Evolutionary conservation across 768 basidiomycete genomes (phyloP).

Genomic region (Lactarius indigo): DNA sequence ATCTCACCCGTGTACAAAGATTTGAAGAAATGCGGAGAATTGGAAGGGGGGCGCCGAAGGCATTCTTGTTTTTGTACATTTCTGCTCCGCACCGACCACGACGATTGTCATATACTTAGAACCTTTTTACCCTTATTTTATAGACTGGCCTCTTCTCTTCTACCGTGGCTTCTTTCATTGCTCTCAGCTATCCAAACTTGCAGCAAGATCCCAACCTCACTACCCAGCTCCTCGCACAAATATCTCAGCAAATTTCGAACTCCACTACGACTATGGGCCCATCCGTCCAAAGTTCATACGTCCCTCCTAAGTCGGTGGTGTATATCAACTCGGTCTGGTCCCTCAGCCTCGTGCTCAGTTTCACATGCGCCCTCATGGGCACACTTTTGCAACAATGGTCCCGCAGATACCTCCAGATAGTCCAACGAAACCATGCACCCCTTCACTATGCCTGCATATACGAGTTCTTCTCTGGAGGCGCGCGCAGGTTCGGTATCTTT

Average conservation of each 20-base stretch:
- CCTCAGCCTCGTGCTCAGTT: slow-evolving; percentile 12
- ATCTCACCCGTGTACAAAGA: no score
- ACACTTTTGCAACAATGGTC: slow-evolving; percentile 15
- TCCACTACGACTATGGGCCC: background rate
- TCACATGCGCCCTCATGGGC: slow-evolving; percentile 14
- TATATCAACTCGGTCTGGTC: slow-evolving; percentile 14
- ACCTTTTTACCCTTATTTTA: background rate
- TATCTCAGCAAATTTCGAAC: no score
- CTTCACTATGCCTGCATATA: slow-evolving; percentile 3
- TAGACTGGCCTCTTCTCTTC: no score
- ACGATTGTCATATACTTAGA: no score
- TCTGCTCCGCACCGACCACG: no score
- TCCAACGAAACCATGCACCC: slow-evolving; percentile 2
- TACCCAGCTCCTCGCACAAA: no score
- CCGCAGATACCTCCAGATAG: slow-evolving; percentile 5
- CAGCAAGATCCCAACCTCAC: background rate
- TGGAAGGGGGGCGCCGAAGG: no score
- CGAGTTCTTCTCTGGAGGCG: slow-evolving; percentile 3
- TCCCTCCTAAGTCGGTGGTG: background rate
- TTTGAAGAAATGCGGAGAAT: no score
- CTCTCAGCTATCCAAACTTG: background rate
- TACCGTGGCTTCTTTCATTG: background rate
- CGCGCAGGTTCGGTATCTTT: background rate
- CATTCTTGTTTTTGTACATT: no score
- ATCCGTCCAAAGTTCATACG: background rate